Percentiles rank a stretch among this genome's conserved stretches.
Conservation (phyloP, 2,329 filamentous ascomycete genomes). For the Grosmannia penicillata region DNA sequence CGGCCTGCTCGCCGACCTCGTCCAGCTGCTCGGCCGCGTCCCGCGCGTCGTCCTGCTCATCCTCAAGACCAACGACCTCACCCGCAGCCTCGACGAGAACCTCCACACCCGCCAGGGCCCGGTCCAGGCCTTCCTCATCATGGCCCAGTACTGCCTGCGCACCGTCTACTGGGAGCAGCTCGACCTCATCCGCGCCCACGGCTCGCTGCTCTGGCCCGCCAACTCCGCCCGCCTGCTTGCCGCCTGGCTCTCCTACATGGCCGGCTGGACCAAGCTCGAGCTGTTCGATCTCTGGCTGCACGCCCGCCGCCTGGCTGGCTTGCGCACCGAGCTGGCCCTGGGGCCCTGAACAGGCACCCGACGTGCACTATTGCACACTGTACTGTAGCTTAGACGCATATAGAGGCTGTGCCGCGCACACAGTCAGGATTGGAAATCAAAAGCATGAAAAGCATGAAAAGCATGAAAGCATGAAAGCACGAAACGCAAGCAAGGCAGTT, state of each 20-base stretch:
- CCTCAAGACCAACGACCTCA: constrained; percentile 94
- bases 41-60: constrained; percentile 88
- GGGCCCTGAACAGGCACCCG: background rate
- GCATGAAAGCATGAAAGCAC: too few species aligned
- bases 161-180: constrained; percentile 52
- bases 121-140: constrained; percentile 50
- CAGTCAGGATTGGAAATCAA: too few species aligned
- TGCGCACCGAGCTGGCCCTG: constrained; percentile 4
- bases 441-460: background rate
- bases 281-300: constrained; percentile 47
- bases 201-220: constrained; percentile 42
- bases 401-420: too few species aligned
- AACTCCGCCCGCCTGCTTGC: constrained; percentile 38
- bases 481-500: too few species aligned
- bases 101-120: constrained; percentile 59
- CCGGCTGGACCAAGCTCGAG: constrained; percentile 48
- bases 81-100: constrained; percentile 83
- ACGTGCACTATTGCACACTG: background rate
- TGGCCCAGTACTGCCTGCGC: constrained; percentile 52
- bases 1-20: constrained; percentile 74
- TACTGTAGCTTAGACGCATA: background rate
- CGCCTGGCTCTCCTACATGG: constrained; percentile 42
- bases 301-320: constrained; percentile 32
- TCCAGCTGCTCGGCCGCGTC: constrained; percentile 76
- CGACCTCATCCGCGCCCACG: constrained; percentile 36